A percentile compares a stretch with the other conserved stretches of the same genome.
phyloP scores from a whole-genome alignment of 2,329 filamentous ascomycete species.

The Hypoxylon sp. region DNA sequence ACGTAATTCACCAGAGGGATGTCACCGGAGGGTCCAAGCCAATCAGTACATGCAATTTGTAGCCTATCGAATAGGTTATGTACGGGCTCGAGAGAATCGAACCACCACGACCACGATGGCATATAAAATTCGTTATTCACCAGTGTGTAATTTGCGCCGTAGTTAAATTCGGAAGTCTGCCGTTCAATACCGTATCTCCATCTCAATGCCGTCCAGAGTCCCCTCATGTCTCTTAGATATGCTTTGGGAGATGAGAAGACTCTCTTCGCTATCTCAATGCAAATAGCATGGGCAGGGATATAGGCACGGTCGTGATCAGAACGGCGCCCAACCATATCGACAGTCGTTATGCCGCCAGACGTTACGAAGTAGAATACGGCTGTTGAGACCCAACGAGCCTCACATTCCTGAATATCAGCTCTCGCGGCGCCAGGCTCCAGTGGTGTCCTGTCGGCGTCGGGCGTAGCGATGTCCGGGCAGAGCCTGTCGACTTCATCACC shows the following conservation, averaged over 20 bases:
- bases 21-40: background rate
- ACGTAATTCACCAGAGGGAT: background rate
- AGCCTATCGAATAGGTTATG: background rate
- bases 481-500: background rate
- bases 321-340: background rate
- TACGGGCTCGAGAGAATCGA: background rate
- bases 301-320: background rate
- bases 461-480: background rate
- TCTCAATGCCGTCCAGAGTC: background rate
- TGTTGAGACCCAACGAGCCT: background rate
- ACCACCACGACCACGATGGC: background rate
- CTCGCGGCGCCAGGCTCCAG: background rate
- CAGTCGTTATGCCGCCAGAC: background rate
- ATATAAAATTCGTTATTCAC: background rate
- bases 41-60: background rate
- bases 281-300: background rate
- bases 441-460: background rate
- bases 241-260: background rate
- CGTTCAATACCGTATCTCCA: background rate
- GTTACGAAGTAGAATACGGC: background rate
- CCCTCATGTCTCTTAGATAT: background rate
- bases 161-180: background rate
- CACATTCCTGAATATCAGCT: background rate
- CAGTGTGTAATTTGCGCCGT: background rate
- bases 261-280: background rate